Percentiles rank a stretch among this genome's conserved stretches.
Conservation (phyloP, 331 rosid species). For the Quercus tomentella region DNA sequence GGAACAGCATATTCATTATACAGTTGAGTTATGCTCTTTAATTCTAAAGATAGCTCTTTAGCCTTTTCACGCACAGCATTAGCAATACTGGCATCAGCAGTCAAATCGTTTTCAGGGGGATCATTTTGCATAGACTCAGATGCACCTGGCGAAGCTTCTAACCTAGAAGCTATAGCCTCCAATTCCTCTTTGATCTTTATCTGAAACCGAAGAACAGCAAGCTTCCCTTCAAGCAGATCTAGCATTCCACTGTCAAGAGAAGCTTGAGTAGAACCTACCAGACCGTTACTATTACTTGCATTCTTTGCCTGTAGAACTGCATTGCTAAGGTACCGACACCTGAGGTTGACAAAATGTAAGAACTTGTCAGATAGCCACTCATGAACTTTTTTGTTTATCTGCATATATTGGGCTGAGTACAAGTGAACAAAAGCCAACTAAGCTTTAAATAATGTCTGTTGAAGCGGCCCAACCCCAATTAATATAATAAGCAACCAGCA, state of each 20-base stretch:
- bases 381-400: no score
- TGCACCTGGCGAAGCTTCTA: conserved; percentile 49
- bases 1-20: conserved; percentile 98
- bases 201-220: conserved; percentile 95
- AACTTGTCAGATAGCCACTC: conserved; percentile 16
- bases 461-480: no score
- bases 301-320: conserved; percentile 93
- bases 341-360: conserved; percentile 33
- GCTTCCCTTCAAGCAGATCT: conserved; percentile 97
- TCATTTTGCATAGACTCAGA: conserved; percentile 54
- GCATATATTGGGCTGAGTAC: no score
- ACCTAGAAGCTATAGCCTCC: conserved; percentile 67
- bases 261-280: conserved; percentile 58
- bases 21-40: conserved; percentile 86
- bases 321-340: conserved; percentile 90
- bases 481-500: no score
- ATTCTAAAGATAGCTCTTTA: conserved; percentile 72
- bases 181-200: conserved; percentile 85
- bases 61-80: conserved; percentile 58
- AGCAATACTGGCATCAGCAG: conserved; percentile 41
- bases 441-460: no score
- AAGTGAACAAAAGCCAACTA: no score
- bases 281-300: conserved; percentile 61
- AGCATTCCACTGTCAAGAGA: conserved; percentile 75
- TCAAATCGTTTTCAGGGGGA: conserved; percentile 31